A percentile compares a stretch with the other conserved stretches of the same genome.
Evolutionary conservation across 768 basidiomycete species (phyloP).

Genomic region (Rhodosporidiobolus sp.): DNA sequence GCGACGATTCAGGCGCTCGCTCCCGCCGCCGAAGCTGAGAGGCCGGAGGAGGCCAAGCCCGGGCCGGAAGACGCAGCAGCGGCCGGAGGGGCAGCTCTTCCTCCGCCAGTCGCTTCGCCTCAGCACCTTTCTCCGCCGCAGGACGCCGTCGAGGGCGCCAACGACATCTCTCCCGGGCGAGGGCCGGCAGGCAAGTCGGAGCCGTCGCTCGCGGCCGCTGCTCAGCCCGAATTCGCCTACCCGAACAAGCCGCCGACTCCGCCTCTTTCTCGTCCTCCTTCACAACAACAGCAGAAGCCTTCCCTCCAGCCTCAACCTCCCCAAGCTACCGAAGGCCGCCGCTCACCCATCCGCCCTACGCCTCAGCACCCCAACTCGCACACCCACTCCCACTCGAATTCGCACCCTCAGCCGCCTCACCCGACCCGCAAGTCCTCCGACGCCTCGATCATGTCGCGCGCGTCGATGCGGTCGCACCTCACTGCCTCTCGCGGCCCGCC

Average conservation of each 20-base stretch:
- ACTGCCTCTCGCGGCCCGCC: not conserved
- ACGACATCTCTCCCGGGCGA: not conserved
- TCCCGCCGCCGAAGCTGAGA: not conserved
- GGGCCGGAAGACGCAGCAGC: not conserved
- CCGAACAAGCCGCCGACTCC: not conserved
- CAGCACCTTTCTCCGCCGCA: constrained; percentile 5
- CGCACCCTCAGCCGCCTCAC: not conserved
- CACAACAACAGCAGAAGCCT: not conserved
- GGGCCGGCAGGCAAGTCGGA: not conserved
- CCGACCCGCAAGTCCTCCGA: constrained; percentile 34
- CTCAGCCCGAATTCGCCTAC: constrained; percentile 8
- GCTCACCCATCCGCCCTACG: not conserved
- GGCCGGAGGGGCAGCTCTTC: not conserved
- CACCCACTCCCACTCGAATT: constrained; percentile 5
- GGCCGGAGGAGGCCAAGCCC: not conserved
- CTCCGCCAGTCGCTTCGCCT: not conserved
- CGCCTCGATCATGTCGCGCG: constrained; percentile 29
- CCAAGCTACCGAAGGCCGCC: not conserved
- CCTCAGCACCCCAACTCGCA: not conserved
- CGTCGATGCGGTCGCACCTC: constrained; percentile 25
- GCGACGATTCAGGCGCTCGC: constrained; percentile 19
- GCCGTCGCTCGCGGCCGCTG: constrained; percentile 1
- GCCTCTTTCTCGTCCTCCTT: not conserved
- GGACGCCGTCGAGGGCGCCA: no score
- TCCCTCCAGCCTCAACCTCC: not conserved